Conservation (phyloP, 805 yeast species). For the Candida coleopterorum region DNA sequence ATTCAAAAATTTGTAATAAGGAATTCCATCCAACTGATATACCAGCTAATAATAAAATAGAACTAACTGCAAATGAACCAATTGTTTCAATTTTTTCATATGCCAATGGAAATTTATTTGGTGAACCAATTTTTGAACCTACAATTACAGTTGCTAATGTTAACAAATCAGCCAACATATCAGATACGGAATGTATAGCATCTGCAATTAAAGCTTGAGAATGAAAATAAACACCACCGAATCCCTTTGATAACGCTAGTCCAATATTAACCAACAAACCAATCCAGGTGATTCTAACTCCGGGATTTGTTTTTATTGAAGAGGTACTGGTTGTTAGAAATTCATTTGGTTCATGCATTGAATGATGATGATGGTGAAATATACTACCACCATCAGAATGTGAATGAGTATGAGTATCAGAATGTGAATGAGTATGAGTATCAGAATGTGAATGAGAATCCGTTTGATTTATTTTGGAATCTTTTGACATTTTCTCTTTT, state of each 20-base stretch:
- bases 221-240: slow-evolving; percentile 89
- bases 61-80: slow-evolving; percentile 85
- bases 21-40: slow-evolving; percentile 87
- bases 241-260: slow-evolving; percentile 81
- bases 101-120: slow-evolving; percentile 75
- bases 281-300: slow-evolving; percentile 88
- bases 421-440: neutral
- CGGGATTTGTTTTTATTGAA: slow-evolving; percentile 56
- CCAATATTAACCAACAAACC: slow-evolving; percentile 81
- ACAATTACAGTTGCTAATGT: slow-evolving; percentile 86
- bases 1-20: slow-evolving; percentile 60
- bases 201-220: slow-evolving; percentile 94
- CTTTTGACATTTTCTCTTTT: neutral
- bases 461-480: neutral
- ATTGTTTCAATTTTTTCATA: slow-evolving; percentile 90
- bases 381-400: slow-evolving; percentile 17
- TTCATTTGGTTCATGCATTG: slow-evolving; percentile 42
- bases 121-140: slow-evolving; percentile 51
- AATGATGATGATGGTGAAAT: slow-evolving; percentile 43
- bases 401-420: slow-evolving; percentile 9
- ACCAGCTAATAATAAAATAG: slow-evolving; percentile 82
- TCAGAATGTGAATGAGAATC: slow-evolving; percentile 3
- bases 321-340: slow-evolving; percentile 23
- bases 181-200: slow-evolving; percentile 89
- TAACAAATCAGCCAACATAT: slow-evolving; percentile 81